Evolutionary conservation across 345 rosid species (phyloP), one percentile per base, ranked within the genome.

Genomic region (Pugionium dolabratum): DNA sequence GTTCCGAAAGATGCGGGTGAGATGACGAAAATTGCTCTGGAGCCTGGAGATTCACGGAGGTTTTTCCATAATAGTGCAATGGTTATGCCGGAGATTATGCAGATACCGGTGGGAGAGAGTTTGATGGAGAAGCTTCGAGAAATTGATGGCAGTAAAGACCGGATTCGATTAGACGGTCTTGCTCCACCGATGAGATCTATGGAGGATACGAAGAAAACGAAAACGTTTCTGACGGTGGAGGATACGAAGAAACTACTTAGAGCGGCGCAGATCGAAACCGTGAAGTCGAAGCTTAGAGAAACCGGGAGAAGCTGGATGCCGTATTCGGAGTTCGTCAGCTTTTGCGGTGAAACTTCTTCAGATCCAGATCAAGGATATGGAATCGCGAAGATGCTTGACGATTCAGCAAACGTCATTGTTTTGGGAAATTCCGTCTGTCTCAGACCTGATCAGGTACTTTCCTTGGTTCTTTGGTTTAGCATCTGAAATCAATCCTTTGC

Each of bases 381-480:
- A 65, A 64, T 84, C 6, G 96, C 95, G 8, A 82, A 79, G 69
- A 61, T 70, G 78, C 85, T 95, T 0, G 97, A 91, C 41, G 90
- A 91, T 56, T 86, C 96, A 0, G 95, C 95, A 32, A 78, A 72
- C 71, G 99, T 89, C 42, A 75, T 95, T 69, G 87, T 95, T 1
- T 28, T 91, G 43, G 94, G 96, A 54, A 76, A 87, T 39, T 64
- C 69, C 7, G 99, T 88, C 49, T 79, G 87, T 58, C 75, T 95
- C 7, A 75, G 71, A 37, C 95, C 99, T 2, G 93, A 91, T n/a
- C 86, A 89, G 99, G 99, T 95, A 81, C 49, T 49, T 33, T 11
- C 51, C 25, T 18, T 18, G 18, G 18, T 18, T 7, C 5, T 32
- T 54, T 59, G 5, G 34, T 41, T 10, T 41, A 4, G 32, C 3